phyloP scores from a whole-genome alignment of 2,329 filamentous ascomycete genomes.

The Xylariales sp. region DNA sequence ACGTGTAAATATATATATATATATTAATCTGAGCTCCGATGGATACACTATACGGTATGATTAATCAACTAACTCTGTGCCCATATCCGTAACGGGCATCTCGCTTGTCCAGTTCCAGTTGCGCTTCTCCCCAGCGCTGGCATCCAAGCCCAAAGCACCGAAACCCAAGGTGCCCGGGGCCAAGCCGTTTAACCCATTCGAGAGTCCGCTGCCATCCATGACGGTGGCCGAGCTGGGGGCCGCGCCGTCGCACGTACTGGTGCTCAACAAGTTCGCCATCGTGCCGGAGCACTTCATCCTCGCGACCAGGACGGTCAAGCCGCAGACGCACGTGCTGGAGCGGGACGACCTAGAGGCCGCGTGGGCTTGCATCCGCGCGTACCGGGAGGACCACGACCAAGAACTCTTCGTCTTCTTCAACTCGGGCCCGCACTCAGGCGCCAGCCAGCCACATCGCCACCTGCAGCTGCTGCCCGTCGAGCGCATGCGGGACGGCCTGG shows the following conservation, averaged over 20 bases:
- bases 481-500: constrained; percentile 54
- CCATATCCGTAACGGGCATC: too few relatives aligned
- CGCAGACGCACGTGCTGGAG: constrained; percentile 62
- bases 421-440: constrained; percentile 62
- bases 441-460: constrained; percentile 68
- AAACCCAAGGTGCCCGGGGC: constrained; percentile 31
- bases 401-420: constrained; percentile 67
- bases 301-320: constrained; percentile 57
- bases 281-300: constrained; percentile 70
- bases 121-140: constrained; percentile 64
- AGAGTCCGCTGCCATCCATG: constrained; percentile 47
- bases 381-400: constrained; percentile 26
- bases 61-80: not conserved
- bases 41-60: not conserved
- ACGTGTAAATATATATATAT: constrained; percentile 16
- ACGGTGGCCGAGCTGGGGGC: constrained; percentile 53
- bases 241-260: constrained; percentile 55
- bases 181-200: constrained; percentile 59
- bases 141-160: constrained; percentile 57
- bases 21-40: not conserved
- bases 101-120: constrained; percentile 59
- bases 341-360: constrained; percentile 56
- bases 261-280: constrained; percentile 73
- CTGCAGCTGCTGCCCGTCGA: constrained; percentile 66
- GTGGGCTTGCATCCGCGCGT: constrained; percentile 57